phyloP scores from a whole-genome alignment of 495 filamentous ascomycete genomes.

The Penicillium lagena region DNA sequence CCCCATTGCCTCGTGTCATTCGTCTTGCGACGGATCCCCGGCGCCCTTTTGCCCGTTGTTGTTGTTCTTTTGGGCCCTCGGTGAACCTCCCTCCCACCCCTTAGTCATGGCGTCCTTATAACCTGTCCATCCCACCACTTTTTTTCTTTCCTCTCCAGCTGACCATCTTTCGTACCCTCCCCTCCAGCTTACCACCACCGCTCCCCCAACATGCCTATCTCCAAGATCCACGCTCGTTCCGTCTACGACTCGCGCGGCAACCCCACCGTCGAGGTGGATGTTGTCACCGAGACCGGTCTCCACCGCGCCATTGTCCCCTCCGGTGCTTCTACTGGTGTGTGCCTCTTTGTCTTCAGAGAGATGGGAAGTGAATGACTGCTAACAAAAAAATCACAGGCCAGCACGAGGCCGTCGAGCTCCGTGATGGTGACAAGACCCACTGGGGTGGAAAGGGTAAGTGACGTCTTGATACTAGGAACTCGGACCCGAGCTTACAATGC shows the following conservation, averaged over 20 bases:
- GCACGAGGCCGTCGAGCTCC: conserved; percentile 97
- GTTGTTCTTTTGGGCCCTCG: conserved; percentile 40
- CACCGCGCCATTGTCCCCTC: conserved; percentile 99
- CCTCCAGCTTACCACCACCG: conserved; percentile 12
- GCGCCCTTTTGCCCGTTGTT: too few species aligned
- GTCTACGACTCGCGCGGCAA: conserved; percentile 99
- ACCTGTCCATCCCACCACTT: conserved; percentile 21
- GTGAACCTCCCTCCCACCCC: conserved; percentile 36
- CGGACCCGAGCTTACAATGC: neutral
- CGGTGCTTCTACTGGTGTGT: conserved; percentile 90
- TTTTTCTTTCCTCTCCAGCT: conserved; percentile 15
- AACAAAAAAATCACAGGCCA: conserved; percentile 53
- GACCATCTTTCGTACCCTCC: conserved; percentile 13
- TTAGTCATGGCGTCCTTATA: conserved; percentile 27
- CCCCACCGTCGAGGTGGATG: conserved; percentile 91
- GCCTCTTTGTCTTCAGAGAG: neutral
- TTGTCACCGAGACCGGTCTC: conserved; percentile 92
- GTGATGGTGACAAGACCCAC: conserved; percentile 95
- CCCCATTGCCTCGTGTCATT: too few species aligned
- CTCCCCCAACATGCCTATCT: conserved; percentile 74
- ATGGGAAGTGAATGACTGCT: neutral
- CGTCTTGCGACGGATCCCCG: too few species aligned
- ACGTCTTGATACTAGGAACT: neutral
- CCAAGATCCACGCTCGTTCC: conserved; percentile 95
- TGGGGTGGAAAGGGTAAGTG: conserved; percentile 86